Conservation (phyloP, 148 eudicot genomes). For the Simmondsia chinensis region DNA sequence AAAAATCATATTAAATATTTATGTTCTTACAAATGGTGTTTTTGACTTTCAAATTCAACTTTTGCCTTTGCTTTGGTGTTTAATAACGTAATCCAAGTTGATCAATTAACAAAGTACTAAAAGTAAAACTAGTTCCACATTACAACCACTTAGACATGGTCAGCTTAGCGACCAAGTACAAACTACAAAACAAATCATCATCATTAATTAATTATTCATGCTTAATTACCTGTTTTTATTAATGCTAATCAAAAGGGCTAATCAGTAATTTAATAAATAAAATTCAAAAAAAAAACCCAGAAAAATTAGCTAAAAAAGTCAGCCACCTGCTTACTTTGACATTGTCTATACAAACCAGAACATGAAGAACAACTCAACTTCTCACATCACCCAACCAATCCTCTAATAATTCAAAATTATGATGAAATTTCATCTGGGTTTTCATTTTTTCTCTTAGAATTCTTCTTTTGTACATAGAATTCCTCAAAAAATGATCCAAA, state of each 20-base stretch:
- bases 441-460: neutral
- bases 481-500: slow-evolving; percentile 2
- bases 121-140: slow-evolving; percentile 11
- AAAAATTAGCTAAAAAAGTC: slow-evolving; percentile 2
- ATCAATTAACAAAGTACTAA: neutral
- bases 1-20: no score
- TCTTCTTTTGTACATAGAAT: slow-evolving; percentile 8
- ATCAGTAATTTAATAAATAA: neutral
- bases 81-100: no score
- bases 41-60: no score
- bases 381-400: neutral
- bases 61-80: no score
- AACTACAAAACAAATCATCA: no score
- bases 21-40: no score
- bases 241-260: neutral
- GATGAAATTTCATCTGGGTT: neutral
- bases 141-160: slow-evolving; percentile 11
- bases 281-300: neutral
- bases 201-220: no score
- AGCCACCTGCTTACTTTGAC: slow-evolving; percentile 30
- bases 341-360: slow-evolving; percentile 5
- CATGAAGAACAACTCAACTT: slow-evolving; percentile 17
- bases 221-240: no score
- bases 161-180: slow-evolving; percentile 7
- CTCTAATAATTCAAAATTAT: slow-evolving; percentile 3